Conservation (phyloP, 2,329 filamentous ascomycete genomes). For the Sporothrix dimorphospora region DNA sequence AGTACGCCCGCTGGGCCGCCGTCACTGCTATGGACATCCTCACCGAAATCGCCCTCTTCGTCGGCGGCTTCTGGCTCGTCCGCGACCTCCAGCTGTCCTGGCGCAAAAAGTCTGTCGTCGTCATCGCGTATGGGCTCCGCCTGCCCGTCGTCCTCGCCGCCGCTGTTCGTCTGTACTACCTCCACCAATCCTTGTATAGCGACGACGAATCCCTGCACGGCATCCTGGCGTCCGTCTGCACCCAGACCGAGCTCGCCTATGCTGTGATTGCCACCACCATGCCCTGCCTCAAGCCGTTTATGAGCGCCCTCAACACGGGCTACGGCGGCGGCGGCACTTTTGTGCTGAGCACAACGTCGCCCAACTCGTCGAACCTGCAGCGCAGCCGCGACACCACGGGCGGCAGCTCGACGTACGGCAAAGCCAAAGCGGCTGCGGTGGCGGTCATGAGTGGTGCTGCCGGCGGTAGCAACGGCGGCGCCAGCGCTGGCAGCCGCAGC, state of each 20-base stretch:
- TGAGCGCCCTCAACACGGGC: slow-evolving; percentile 42
- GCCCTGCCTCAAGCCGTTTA: slow-evolving; percentile 50
- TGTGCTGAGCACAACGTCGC: slow-evolving; percentile 27
- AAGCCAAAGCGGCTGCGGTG: slow-evolving; percentile 25
- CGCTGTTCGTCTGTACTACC: slow-evolving; percentile 44
- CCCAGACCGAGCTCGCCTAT: slow-evolving; percentile 47
- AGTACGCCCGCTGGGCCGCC: slow-evolving; percentile 46
- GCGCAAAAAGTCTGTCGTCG: slow-evolving; percentile 45
- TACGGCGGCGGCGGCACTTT: slow-evolving; percentile 38
- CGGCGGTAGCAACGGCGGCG: not conserved
- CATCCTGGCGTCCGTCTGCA: slow-evolving; percentile 42
- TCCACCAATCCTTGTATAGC: slow-evolving; percentile 40
- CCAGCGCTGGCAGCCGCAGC: not conserved
- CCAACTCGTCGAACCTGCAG: slow-evolving; percentile 19
- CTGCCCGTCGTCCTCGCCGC: slow-evolving; percentile 46
- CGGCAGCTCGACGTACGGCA: slow-evolving; percentile 4
- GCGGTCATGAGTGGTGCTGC: slow-evolving; percentile 22
- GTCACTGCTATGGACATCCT: slow-evolving; percentile 46
- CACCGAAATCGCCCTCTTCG: slow-evolving; percentile 45
- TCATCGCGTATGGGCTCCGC: slow-evolving; percentile 48
- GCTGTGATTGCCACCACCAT: slow-evolving; percentile 47
- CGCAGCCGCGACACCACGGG: slow-evolving; percentile 23
- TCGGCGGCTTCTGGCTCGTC: slow-evolving; percentile 44
- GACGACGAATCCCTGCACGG: slow-evolving; percentile 44
- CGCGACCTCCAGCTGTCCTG: slow-evolving; percentile 44